phyloP scores from a whole-genome alignment of 805 yeast species.

The Starmerella ratchasimensis region DNA sequence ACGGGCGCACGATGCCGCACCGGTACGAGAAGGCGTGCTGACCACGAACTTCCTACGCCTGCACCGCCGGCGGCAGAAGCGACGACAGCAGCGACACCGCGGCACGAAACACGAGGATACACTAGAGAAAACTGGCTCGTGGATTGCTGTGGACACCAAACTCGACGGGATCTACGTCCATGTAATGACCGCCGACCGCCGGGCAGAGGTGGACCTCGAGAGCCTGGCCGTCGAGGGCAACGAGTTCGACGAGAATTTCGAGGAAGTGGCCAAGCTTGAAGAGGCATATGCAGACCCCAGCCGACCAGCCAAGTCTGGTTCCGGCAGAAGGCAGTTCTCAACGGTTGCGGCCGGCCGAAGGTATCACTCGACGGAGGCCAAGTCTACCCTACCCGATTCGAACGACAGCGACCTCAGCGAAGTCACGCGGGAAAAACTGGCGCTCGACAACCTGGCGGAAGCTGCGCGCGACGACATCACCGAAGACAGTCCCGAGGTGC shows the following conservation, averaged over 20 bases:
- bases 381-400: background rate
- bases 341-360: background rate
- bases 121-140: slow-evolving; percentile 40
- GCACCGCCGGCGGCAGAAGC: slow-evolving; percentile 38
- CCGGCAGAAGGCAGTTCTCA: background rate
- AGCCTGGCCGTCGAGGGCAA: slow-evolving; percentile 7
- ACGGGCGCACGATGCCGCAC: slow-evolving; percentile 32
- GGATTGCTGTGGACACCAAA: slow-evolving; percentile 69
- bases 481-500: slow-evolving; percentile 15
- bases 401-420: background rate
- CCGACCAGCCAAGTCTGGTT: background rate
- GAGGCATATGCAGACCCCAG: slow-evolving; percentile 2
- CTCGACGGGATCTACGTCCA: slow-evolving; percentile 56
- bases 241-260: background rate
- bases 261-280: background rate
- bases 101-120: slow-evolving; percentile 13
- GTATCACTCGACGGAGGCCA: background rate
- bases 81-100: slow-evolving; percentile 39
- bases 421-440: slow-evolving; percentile 11
- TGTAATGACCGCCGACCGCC: slow-evolving; percentile 54
- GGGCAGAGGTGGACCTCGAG: slow-evolving; percentile 47
- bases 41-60: slow-evolving; percentile 43
- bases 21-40: slow-evolving; percentile 58
- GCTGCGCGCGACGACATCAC: slow-evolving; percentile 7
- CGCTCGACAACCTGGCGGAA: slow-evolving; percentile 3